Evolutionary conservation across 1,139 yeast genomes (phyloP).

Genomic region (Kodamaea sp.): DNA sequence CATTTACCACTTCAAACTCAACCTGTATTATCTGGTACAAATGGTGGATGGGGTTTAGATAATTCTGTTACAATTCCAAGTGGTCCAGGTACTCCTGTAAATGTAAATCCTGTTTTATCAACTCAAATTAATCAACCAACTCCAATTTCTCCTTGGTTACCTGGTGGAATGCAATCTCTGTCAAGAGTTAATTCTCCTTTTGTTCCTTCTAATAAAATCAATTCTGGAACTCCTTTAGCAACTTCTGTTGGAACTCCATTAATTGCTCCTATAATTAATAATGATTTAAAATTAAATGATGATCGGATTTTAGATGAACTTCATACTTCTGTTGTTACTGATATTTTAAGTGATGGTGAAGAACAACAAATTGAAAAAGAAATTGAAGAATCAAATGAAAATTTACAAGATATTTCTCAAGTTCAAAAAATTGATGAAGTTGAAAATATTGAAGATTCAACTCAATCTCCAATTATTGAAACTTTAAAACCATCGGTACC

Average conservation of each 20-base stretch:
- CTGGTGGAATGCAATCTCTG: conserved; percentile 28
- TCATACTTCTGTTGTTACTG: conserved; percentile 38
- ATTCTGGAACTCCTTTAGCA: neutral
- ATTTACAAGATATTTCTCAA: conserved; percentile 2
- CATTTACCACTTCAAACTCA: conserved; percentile 13
- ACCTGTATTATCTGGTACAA: conserved; percentile 34
- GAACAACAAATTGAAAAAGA: neutral
- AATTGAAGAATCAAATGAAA: conserved; percentile 9
- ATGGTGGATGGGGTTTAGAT: conserved; percentile 43
- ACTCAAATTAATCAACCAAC: conserved; percentile 30
- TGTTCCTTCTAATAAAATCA: conserved; percentile 18
- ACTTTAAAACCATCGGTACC: conserved; percentile 22
- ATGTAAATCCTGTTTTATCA: conserved; percentile 22
- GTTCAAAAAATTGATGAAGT: conserved; percentile 4
- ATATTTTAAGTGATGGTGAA: conserved; percentile 32
- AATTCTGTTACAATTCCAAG: conserved; percentile 17
- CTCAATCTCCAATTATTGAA: conserved; percentile 7
- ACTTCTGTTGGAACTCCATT: neutral
- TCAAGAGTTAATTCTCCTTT: conserved; percentile 45
- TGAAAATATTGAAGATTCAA: conserved; percentile 1
- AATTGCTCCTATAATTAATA: neutral
- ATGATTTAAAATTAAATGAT: conserved; percentile 12
- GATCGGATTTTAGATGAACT: conserved; percentile 36
- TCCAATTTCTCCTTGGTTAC: conserved; percentile 45
- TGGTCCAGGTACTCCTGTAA: conserved; percentile 29